These are phyloP conservation scores for Phaseolus lunatus DNA, from an alignment of 306 rosid genomes.

Conservation along the genomic window DNA sequence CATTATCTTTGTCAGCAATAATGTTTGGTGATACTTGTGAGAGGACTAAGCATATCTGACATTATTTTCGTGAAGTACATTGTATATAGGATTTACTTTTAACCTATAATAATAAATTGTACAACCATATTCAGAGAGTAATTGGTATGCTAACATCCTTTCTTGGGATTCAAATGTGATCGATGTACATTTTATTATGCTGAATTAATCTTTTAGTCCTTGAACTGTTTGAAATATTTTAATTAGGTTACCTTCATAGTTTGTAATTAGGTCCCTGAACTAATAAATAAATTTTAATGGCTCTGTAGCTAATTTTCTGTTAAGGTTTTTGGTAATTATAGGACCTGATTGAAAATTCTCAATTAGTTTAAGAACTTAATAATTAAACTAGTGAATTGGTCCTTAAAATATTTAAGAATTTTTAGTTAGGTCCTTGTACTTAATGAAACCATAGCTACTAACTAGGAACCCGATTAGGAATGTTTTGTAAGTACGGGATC, in stretches of 20 bases:
- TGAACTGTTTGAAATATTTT: background rate
- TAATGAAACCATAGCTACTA: background rate
- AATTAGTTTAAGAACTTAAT: background rate
- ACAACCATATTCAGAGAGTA: slow-evolving; percentile 14
- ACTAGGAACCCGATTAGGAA: background rate
- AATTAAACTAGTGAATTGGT: background rate
- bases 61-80: slow-evolving; percentile 14
- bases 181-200: background rate
- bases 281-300: background rate
- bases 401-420: background rate
- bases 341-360: background rate
- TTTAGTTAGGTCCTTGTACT: background rate
- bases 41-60: slow-evolving; percentile 19
- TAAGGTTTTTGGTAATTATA: background rate
- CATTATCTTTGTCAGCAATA: background rate
- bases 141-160: slow-evolving; percentile 20
- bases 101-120: slow-evolving; percentile 25
- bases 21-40: slow-evolving; percentile 15
- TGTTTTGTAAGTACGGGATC: background rate
- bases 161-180: slow-evolving; percentile 29
- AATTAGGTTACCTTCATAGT: background rate
- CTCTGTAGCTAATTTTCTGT: background rate
- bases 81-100: slow-evolving; percentile 23
- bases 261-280: background rate
- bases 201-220: background rate